A percentile compares a stretch with the other conserved stretches of the same genome.
These are phyloP conservation scores for Auriscalpium orientale DNA, from an alignment of 768 basidiomycete species.

Conservation along the genomic window DNA sequence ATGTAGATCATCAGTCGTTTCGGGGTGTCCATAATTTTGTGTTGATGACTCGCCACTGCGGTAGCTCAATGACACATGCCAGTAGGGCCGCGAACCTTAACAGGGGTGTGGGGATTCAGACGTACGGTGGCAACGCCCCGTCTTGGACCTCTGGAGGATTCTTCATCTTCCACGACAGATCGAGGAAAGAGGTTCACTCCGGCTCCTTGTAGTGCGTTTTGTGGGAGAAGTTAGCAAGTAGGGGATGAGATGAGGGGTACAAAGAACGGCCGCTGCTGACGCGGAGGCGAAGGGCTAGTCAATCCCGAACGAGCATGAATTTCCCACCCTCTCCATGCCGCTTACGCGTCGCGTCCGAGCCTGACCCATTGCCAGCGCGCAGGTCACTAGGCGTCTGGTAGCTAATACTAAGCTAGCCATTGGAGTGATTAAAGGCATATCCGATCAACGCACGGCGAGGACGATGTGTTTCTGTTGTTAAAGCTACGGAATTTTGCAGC, in stretches of 20 bases:
- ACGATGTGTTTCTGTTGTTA: too few species aligned
- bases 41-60: conserved; percentile 77
- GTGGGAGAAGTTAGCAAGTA: not conserved
- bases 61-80: conserved; percentile 36
- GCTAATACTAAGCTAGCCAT: too few species aligned
- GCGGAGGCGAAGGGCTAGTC: conserved; percentile 1
- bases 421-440: too few species aligned
- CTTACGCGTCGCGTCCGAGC: not conserved
- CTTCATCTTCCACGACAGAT: conserved; percentile 69
- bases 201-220: not conserved
- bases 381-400: not conserved
- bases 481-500: too few species aligned
- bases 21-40: conserved; percentile 55
- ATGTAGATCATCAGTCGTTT: conserved; percentile 69
- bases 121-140: conserved; percentile 72
- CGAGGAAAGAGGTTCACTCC: conserved; percentile 18
- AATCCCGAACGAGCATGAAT: not conserved
- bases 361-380: not conserved
- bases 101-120: conserved; percentile 17
- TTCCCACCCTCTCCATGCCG: conserved; percentile 10
- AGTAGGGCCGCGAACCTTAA: conserved; percentile 11
- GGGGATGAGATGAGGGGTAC: conserved; percentile 1
- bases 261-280: conserved; percentile 9
- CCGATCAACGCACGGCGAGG: too few species aligned
- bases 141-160: conserved; percentile 84